Evolutionary conservation across 1,139 yeast genomes (phyloP), one percentile per base, ranked within the genome.

Genomic region (Casaregolazyma suthepensis): DNA sequence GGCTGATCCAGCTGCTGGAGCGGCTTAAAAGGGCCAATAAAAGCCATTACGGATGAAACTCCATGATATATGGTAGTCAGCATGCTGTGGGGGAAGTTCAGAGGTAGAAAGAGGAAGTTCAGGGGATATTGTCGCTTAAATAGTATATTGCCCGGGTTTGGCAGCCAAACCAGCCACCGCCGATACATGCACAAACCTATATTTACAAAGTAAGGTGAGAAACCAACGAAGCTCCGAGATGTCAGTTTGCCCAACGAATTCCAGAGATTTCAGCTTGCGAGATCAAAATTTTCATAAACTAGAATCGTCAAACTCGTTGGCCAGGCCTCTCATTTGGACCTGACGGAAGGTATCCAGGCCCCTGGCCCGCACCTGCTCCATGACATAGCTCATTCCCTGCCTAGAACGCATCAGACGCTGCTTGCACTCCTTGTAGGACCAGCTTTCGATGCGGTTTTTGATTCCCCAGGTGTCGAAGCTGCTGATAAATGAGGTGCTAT

Each of bases 301-400:
- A n/a, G 15, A 7, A n/a, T 35, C 40, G 13, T 35, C 17, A 35
- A 35, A 35, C 40, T 35, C 40, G 13, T 35, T 35, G 9, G 40
- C 40, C 40, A 13, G 13, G 18, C 45, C 50, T 13, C 35, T 31
- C 35, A 40, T 31, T 20, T 47, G 50, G 44, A 47, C 42, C 44
- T 60, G 59, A 7, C 54, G 48, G 40, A 55, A 60, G 5, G 65
- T 59, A 43, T 56, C 55, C 37, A 60, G 46, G 12, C 73, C 73
- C 55, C 67, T 68, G 54, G 74, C 76, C 46, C 77, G 74, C 45
- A 78, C 66, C 51, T 73, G 72, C 61, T 82, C 82, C 90, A 91
- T 86, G 20, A 89, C 96, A 67, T 79, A 81, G 50, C 80, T 75
- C 78, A 91, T 79, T 1, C 96, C 96, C 55, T 80, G 75, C 56